Percentiles rank a stretch among this genome's conserved stretches.
These are phyloP conservation scores for Prototheca cutis DNA, from an alignment of 163 green algal species.

Conservation along the genomic window DNA sequence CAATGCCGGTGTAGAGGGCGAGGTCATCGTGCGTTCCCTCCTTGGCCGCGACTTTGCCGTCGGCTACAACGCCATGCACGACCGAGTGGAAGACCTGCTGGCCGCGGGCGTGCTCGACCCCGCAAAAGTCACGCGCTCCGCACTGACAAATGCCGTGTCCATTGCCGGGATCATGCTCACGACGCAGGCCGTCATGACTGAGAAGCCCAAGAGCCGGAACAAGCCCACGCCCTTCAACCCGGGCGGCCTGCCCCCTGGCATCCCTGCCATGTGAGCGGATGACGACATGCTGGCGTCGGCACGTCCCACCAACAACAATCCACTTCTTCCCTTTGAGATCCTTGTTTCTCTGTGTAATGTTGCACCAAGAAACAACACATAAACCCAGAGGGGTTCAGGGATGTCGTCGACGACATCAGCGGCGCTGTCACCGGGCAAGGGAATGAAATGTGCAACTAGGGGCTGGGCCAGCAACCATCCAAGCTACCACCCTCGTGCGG, in stretches of 20 bases:
- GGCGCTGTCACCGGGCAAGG: too few relatives aligned
- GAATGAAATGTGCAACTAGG: too few relatives aligned
- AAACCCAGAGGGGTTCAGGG: too few relatives aligned
- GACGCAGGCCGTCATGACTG: slow-evolving; percentile 86
- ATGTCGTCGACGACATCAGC: too few relatives aligned
- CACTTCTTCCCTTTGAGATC: too few relatives aligned
- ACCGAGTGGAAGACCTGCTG: slow-evolving; percentile 76
- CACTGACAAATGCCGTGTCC: slow-evolving; percentile 79
- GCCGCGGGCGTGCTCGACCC: slow-evolving; percentile 91
- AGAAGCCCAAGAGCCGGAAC: slow-evolving; percentile 42
- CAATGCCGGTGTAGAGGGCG: slow-evolving; percentile 95
- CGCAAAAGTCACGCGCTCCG: slow-evolving; percentile 94
- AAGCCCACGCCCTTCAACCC: slow-evolving; percentile 1
- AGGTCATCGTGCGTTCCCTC: slow-evolving; percentile 93
- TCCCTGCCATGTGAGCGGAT: too few relatives aligned
- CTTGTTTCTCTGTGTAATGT: too few relatives aligned
- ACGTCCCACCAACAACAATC: too few relatives aligned
- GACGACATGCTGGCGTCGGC: too few relatives aligned
- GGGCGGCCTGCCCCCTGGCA: slow-evolving; percentile 65
- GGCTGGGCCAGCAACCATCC: too few relatives aligned
- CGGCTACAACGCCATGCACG: slow-evolving; percentile 97
- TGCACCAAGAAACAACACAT: too few relatives aligned
- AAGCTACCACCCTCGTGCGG: too few relatives aligned
- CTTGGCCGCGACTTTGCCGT: slow-evolving; percentile 76
- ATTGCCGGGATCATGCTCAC: slow-evolving; percentile 99